Percentiles rank a stretch among this genome's conserved stretches.
Evolutionary conservation across 148 eudicot genomes (phyloP).

Genomic region (Diospyros kaki): DNA sequence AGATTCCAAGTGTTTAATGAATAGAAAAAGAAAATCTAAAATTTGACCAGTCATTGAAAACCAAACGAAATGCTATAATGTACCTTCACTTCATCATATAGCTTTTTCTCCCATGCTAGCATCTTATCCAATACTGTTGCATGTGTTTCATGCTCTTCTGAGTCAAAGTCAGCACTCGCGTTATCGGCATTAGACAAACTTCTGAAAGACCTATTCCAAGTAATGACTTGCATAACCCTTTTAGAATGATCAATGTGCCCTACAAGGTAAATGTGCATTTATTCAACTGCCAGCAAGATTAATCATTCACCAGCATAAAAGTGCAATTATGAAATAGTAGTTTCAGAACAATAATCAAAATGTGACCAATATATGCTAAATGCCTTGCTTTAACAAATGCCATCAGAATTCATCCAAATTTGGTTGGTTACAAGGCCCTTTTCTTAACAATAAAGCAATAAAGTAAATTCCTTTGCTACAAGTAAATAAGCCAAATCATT

Average conservation of each 20-base stretch:
- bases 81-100: constrained; percentile 97
- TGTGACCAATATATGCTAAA: neutral
- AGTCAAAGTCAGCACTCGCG: constrained; percentile 59
- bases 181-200: constrained; percentile 54
- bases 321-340: neutral
- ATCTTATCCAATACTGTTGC: constrained; percentile 91
- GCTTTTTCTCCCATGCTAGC: constrained; percentile 98
- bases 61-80: neutral
- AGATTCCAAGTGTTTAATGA: neutral
- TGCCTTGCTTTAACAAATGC: neutral
- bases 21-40: neutral
- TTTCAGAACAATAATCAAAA: neutral
- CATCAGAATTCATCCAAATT: neutral
- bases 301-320: neutral
- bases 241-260: constrained; percentile 97
- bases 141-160: constrained; percentile 90
- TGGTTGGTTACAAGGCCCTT: neutral
- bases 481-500: neutral
- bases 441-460: neutral
- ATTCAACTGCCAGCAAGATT: constrained; percentile 6
- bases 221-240: constrained; percentile 90
- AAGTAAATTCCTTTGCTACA: no score
- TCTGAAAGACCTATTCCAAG: constrained; percentile 93
- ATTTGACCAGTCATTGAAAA: neutral
- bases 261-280: constrained; percentile 20